A percentile compares a stretch with the other conserved stretches of the same genome.
phyloP scores from a whole-genome alignment of 169 alveolate genomes.

The Eimeria falciformis region DNA sequence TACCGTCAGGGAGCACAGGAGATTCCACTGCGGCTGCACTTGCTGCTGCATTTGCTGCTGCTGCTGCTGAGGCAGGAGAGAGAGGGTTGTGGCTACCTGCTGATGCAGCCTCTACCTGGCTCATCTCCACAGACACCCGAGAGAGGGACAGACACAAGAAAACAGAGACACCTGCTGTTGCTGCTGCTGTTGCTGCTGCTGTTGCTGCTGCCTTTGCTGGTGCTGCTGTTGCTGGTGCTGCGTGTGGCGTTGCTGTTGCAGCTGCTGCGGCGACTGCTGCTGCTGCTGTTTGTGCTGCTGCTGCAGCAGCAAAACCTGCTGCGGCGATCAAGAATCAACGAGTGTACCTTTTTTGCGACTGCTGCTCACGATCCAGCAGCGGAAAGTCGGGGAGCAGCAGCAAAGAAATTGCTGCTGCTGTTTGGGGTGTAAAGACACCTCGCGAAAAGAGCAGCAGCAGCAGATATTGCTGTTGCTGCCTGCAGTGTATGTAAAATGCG shows the following conservation, averaged over 20 bases:
- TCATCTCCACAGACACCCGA: constrained; percentile 30
- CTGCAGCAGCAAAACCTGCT: neutral
- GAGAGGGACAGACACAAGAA: neutral
- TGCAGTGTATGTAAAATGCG: neutral
- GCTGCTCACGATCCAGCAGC: neutral
- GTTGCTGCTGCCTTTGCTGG: neutral
- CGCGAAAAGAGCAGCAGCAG: too few species aligned
- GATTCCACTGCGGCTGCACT: constrained; percentile 4
- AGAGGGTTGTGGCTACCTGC: too few species aligned
- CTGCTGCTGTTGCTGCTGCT: neutral
- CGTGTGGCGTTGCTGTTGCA: neutral
- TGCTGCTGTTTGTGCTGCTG: neutral
- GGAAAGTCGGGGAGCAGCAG: neutral
- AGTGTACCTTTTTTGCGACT: neutral
- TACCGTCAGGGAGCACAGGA: neutral
- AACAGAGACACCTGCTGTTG: neutral
- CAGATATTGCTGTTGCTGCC: too few species aligned
- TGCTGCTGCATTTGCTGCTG: constrained; percentile 51
- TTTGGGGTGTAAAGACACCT: neutral
- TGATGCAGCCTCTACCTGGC: constrained; percentile 35
- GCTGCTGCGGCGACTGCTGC: neutral
- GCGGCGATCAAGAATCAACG: neutral
- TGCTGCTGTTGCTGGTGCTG: neutral
- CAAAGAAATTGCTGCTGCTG: neutral
- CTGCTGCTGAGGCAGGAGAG: too few species aligned